Percentiles rank a stretch among this genome's conserved stretches.
Evolutionary conservation across 108 stramenopile genomes (phyloP).

Genomic region (Pseudonitzschia delicatissima): DNA sequence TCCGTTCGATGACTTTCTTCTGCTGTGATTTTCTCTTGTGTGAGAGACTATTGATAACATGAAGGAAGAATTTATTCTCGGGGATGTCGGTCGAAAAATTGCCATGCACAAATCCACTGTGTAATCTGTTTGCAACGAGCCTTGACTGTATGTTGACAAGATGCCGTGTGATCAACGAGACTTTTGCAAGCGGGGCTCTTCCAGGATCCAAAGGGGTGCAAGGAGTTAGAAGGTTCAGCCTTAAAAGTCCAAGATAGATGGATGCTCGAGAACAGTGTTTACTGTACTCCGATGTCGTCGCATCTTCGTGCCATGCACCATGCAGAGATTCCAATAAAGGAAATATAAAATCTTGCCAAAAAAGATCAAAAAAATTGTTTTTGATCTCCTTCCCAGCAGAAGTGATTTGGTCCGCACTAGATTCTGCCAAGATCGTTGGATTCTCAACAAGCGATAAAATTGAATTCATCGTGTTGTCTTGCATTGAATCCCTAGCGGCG

Average conservation of each 20-base stretch:
- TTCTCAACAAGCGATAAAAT: slow-evolving; percentile 1
- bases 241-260: slow-evolving; percentile 72
- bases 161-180: slow-evolving; percentile 47
- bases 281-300: slow-evolving; percentile 14
- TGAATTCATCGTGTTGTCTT: not conserved
- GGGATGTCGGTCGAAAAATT: slow-evolving; percentile 43
- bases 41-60: not conserved
- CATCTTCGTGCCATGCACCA: slow-evolving; percentile 31
- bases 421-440: slow-evolving; percentile 7
- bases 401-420: not conserved
- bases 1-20: slow-evolving; percentile 79
- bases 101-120: slow-evolving; percentile 52
- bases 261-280: slow-evolving; percentile 45
- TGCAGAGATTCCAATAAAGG: slow-evolving; percentile 45
- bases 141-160: slow-evolving; percentile 43
- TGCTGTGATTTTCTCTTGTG: slow-evolving; percentile 42
- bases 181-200: slow-evolving; percentile 77
- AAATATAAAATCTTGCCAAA: slow-evolving; percentile 21
- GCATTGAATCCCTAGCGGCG: slow-evolving; percentile 11
- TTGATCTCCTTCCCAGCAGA: not conserved
- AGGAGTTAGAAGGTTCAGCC: slow-evolving; percentile 74
- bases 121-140: slow-evolving; percentile 49
- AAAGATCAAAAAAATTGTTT: not conserved
- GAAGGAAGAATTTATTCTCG: slow-evolving; percentile 15
- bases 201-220: slow-evolving; percentile 93